Conservation (phyloP, 352 stramenopile genomes). For the Pythium folliculosum region DNA sequence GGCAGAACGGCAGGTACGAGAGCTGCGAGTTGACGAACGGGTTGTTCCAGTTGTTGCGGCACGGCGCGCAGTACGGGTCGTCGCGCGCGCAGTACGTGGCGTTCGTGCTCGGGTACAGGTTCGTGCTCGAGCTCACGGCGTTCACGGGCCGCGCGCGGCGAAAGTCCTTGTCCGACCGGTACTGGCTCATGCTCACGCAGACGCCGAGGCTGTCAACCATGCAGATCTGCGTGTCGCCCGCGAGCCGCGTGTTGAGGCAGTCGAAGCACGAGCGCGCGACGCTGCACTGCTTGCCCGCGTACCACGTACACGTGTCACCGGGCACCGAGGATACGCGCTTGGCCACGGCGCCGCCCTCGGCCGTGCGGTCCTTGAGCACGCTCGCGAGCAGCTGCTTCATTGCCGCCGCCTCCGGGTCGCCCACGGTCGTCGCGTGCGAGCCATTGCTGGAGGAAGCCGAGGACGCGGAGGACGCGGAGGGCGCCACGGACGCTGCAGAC, state of each 20-base stretch:
- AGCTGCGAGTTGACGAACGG: slow-evolving; percentile 29
- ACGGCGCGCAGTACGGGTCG: slow-evolving; percentile 23
- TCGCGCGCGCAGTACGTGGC: slow-evolving; percentile 20
- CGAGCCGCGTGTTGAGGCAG: slow-evolving; percentile 50
- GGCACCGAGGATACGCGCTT: slow-evolving; percentile 4
- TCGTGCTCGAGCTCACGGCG: not conserved
- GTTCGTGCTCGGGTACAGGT: slow-evolving; percentile 25
- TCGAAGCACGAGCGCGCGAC: slow-evolving; percentile 56
- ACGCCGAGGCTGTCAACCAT: slow-evolving; percentile 26
- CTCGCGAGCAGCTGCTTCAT: slow-evolving; percentile 3
- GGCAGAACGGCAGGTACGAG: slow-evolving; percentile 25
- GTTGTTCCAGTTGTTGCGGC: slow-evolving; percentile 26
- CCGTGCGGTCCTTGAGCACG: slow-evolving; percentile 30
- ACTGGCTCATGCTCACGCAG: slow-evolving; percentile 24
- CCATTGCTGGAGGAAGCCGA: not conserved
- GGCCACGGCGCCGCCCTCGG: slow-evolving; percentile 16
- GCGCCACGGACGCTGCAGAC: too few relatives aligned
- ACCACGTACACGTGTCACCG: slow-evolving; percentile 43
- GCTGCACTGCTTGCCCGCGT: slow-evolving; percentile 35
- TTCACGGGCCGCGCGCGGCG: slow-evolving; percentile 5
- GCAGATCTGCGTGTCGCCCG: slow-evolving; percentile 14
- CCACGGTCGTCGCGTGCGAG: not conserved
- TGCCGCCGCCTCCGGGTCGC: not conserved
- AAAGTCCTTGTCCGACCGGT: slow-evolving; percentile 20
- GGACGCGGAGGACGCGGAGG: not conserved